Evolutionary conservation across 1,139 yeast species (phyloP).

Genomic region (Candida sp.): DNA sequence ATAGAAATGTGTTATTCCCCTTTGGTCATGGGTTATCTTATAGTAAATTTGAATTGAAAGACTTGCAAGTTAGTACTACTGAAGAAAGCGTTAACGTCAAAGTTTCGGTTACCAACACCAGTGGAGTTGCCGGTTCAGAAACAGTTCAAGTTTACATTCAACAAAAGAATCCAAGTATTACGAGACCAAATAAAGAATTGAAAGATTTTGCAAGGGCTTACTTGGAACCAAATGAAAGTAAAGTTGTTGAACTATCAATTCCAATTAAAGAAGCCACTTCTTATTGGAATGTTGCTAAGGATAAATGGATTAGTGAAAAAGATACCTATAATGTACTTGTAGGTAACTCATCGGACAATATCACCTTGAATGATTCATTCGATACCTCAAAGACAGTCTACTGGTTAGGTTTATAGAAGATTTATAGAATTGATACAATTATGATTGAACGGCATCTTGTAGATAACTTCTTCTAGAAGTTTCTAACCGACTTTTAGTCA

Average conservation of each 20-base stretch:
- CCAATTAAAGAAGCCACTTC: conserved; percentile 50
- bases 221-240: conserved; percentile 36
- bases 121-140: conserved; percentile 38
- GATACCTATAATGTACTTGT: conserved; percentile 48
- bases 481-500: too few species aligned
- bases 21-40: conserved; percentile 25
- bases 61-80: conserved; percentile 10
- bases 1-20: conserved; percentile 16
- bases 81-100: conserved; percentile 12
- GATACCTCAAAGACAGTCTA: conserved; percentile 18
- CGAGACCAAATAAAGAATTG: conserved; percentile 54
- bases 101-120: conserved; percentile 36
- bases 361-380: conserved; percentile 27
- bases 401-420: conserved; percentile 17
- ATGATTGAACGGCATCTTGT: too few species aligned
- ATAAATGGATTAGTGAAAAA: conserved; percentile 49
- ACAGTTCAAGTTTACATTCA: conserved; percentile 43
- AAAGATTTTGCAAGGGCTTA: conserved; percentile 50
- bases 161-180: conserved; percentile 34
- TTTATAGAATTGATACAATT: not conserved
- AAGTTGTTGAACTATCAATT: conserved; percentile 29
- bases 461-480: too few species aligned
- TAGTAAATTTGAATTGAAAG: conserved; percentile 14
- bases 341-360: conserved; percentile 33
- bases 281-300: conserved; percentile 47